Percentiles rank a stretch among this genome's conserved stretches.
These are phyloP conservation scores for Chrysophaeum taylorii DNA, from an alignment of 352 stramenopile genomes.

Conservation along the genomic window DNA sequence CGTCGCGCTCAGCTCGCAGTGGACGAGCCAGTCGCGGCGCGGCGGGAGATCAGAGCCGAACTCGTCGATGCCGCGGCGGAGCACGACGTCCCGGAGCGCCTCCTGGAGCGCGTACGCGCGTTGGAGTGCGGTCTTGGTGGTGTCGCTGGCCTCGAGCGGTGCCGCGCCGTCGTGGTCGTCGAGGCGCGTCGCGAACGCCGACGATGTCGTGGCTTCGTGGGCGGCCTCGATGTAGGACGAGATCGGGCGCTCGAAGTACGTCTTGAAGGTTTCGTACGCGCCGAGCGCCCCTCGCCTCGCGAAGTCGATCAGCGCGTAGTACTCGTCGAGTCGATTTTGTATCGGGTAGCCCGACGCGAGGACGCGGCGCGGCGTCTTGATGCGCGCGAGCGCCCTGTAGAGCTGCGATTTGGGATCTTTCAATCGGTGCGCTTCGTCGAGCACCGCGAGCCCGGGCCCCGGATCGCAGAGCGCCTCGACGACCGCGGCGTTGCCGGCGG, in stretches of 20 bases:
- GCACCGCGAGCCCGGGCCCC: slow-evolving; percentile 64
- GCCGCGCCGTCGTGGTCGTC: neutral
- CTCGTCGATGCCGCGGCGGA: neutral
- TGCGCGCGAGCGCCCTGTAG: slow-evolving; percentile 53
- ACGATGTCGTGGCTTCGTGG: neutral
- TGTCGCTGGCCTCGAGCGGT: neutral
- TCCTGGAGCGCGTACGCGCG: neutral
- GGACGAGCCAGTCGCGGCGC: slow-evolving; percentile 2
- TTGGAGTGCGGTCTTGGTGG: neutral
- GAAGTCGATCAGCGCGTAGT: slow-evolving; percentile 81
- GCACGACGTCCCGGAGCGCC: neutral
- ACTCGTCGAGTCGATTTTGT: slow-evolving; percentile 76
- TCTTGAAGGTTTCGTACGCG: neutral
- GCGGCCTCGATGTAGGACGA: neutral
- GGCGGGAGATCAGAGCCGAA: neutral
- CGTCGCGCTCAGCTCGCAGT: neutral
- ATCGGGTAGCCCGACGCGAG: slow-evolving; percentile 72
- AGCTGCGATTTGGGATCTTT: slow-evolving; percentile 44
- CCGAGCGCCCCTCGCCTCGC: neutral
- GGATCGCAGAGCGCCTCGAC: slow-evolving; percentile 38
- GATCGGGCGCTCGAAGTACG: slow-evolving; percentile 7
- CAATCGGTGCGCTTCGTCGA: slow-evolving; percentile 76
- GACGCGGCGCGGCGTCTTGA: slow-evolving; percentile 63
- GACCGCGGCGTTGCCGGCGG: slow-evolving; percentile 40
- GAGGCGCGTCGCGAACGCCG: too few relatives aligned